Percentiles rank a stretch among this genome's conserved stretches.
These are phyloP conservation scores for Cymbopogon citratus DNA, from an alignment of 176 grass and related monocot species.

Conservation along the genomic window DNA sequence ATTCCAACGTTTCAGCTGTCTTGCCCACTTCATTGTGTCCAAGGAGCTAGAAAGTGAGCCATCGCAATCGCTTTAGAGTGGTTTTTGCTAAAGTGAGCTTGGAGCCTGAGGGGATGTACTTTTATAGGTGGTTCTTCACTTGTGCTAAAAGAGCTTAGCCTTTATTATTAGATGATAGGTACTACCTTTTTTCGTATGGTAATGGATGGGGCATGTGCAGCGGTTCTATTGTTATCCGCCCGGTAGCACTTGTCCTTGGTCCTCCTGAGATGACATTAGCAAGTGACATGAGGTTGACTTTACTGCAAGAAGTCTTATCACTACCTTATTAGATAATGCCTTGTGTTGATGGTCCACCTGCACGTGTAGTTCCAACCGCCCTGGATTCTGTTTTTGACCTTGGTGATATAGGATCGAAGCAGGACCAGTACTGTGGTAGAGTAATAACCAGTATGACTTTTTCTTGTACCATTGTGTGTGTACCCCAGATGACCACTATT, in stretches of 20 bases:
- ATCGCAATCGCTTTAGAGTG: not conserved
- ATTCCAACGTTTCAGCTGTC: conserved; percentile 25
- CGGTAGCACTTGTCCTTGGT: conserved; percentile 1
- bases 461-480: conserved; percentile 6
- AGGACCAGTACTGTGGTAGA: not conserved
- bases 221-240: conserved; percentile 1
- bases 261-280: not conserved
- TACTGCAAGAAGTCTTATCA: not conserved
- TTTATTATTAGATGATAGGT: conserved; percentile 33
- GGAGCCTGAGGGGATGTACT: not conserved
- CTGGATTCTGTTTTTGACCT: conserved; percentile 19
- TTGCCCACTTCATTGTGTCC: not conserved
- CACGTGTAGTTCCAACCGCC: not conserved
- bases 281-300: not conserved
- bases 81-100: conserved; percentile 23
- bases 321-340: not conserved
- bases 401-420: not conserved
- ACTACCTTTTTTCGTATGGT: conserved; percentile 15
- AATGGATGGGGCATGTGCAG: not conserved
- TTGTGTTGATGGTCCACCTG: not conserved
- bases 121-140: not conserved
- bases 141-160: conserved; percentile 1
- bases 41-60: not conserved
- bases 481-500: not conserved
- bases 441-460: not conserved